These are phyloP conservation scores for Gossypium thurberi DNA, from an alignment of 345 rosid genomes.

Conservation along the genomic window DNA sequence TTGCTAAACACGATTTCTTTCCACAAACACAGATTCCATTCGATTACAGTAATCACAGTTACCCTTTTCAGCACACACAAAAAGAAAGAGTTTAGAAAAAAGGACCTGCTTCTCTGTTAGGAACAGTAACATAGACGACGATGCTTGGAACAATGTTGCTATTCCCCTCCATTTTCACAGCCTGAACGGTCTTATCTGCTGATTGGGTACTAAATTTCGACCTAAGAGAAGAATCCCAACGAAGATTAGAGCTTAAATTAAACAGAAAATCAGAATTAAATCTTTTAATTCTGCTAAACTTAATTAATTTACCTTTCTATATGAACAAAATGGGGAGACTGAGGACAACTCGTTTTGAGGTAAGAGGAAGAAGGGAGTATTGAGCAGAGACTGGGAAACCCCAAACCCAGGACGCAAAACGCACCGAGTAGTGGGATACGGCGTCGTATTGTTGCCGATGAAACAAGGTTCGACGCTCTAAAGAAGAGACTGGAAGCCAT, in stretches of 20 bases:
- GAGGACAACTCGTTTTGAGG: conserved; percentile 47
- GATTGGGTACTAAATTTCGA: conserved; percentile 42
- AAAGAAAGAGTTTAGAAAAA: not conserved
- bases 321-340: conserved; percentile 44
- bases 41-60: not conserved
- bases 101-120: conserved; percentile 78
- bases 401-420: conserved; percentile 58
- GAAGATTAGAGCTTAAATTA: not conserved
- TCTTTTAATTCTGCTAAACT: no score
- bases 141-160: conserved; percentile 60
- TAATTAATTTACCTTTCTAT: conserved; percentile 32
- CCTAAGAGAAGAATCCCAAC: conserved; percentile 22
- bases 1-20: not conserved
- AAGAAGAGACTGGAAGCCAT: conserved; percentile 29
- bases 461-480: conserved; percentile 22
- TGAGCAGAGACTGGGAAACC: conserved; percentile 44
- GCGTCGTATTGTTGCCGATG: conserved; percentile 35
- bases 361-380: conserved; percentile 24
- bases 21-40: not conserved
- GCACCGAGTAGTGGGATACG: conserved; percentile 64
- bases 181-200: conserved; percentile 14
- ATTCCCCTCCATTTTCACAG: conserved; percentile 60
- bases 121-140: conserved; percentile 88
- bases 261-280: not conserved
- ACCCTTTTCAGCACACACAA: not conserved